phyloP scores from a whole-genome alignment of 116 monocot genomes.

The Thalassia testudinum region DNA sequence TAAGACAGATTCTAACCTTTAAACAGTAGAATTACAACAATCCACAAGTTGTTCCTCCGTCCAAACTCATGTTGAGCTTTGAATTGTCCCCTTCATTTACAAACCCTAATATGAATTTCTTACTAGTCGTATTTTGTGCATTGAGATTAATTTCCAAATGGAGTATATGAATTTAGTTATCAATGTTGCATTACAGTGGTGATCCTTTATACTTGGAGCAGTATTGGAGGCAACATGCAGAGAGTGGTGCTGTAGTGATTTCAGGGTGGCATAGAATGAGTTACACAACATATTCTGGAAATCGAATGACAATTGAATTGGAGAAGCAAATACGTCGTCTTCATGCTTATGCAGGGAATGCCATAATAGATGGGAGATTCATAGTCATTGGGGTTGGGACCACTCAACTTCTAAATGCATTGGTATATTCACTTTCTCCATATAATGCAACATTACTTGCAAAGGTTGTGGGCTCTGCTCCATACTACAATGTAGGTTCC shows the following conservation, averaged over 20 bases:
- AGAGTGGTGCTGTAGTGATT: conserved; percentile 38
- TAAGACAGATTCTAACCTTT: too few relatives aligned
- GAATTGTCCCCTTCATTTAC: too few relatives aligned
- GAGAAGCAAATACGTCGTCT: conserved; percentile 51
- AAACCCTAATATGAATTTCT: too few relatives aligned
- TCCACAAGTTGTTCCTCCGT: too few relatives aligned
- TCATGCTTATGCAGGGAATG: conserved; percentile 51
- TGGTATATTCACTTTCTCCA: conserved; percentile 41
- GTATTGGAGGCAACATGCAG: conserved; percentile 59
- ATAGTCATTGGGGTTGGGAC: conserved; percentile 53
- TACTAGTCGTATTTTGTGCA: too few relatives aligned
- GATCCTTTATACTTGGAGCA: conserved; percentile 67
- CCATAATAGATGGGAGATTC: conserved; percentile 31
- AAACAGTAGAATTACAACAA: too few relatives aligned
- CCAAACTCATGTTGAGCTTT: too few relatives aligned
- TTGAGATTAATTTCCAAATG: too few relatives aligned
- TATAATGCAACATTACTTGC: conserved; percentile 19
- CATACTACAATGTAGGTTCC: conserved; percentile 38
- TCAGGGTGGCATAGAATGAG: conserved; percentile 79
- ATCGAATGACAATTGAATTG: conserved; percentile 36
- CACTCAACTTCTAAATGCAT: conserved; percentile 54
- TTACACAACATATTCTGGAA: conserved; percentile 15
- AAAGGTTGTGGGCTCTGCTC: conserved; percentile 37
- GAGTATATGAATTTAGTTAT: too few relatives aligned
- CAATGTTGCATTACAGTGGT: conserved; percentile 24